Base-by-base conservation (phyloP, 305 asterid genomes). In the Rubia peregrina region DNA sequence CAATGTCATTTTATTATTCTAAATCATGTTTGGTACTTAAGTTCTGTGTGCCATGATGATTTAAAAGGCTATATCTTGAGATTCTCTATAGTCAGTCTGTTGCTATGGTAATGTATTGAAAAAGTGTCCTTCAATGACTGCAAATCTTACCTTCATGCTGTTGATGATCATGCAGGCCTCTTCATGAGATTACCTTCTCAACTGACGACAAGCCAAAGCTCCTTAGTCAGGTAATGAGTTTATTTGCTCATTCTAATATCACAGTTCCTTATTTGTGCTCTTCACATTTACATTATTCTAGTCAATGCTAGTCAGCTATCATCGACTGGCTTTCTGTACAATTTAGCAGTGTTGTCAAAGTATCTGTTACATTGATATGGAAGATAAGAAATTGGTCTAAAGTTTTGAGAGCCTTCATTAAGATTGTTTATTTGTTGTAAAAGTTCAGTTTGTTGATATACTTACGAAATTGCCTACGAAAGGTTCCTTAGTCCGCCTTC, bases 181-280 rank as follows among this genome's bases (percentile, higher is more conserved):
- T 90, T 96, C 96, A 93, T 80, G 98, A 93, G 82, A 93, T 93
- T 81, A 93, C 98, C 42, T 89, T 89, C 82, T 93, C 96, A 78
- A 83, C 86, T 14, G 92, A 84, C 65, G 96, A 93, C 90, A 90
- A 85, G 79, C 98, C 96, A 66, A 93, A 93, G 81, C 94, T 93
- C 80, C 96, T 89, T 72, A 93, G 96, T 84, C 95, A 86, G 97
- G 97, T 92, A 73, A 65, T 67, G 71, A 68, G 46, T 2, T 7
- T 57, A 41, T 42, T 53, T 67, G 44, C 60, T 73, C 57, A 16
- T 9, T 65, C 30, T 61, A 55, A 41, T 40, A 14, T 67, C 46
- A n/a, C 2, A n/a, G 49, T 72, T 57, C 5, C 9, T 61, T 43
- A n/a, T 36, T 21, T 43, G 9, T 61, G 13, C 22, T 46, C 64